phyloP scores from a whole-genome alignment of 495 filamentous ascomycete genomes.

The Letharia lupina region DNA sequence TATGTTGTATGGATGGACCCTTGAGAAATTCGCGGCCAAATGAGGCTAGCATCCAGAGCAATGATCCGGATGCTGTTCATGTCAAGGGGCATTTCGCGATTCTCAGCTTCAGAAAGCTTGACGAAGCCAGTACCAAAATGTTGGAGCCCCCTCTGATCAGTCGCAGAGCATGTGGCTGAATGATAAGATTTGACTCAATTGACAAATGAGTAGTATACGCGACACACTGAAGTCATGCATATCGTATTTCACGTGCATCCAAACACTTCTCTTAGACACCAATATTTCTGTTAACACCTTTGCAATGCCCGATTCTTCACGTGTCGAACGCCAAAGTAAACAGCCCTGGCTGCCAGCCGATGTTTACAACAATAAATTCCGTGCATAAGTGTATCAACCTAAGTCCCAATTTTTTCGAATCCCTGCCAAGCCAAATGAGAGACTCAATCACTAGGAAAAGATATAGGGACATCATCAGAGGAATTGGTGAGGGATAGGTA shows the following conservation, averaged over 20 bases:
- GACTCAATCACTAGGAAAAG: background rate
- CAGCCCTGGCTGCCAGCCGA: background rate
- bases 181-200: background rate
- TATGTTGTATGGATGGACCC: background rate
- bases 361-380: background rate
- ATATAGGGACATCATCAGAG: slow-evolving; percentile 48
- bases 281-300: background rate
- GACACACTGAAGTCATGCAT: background rate
- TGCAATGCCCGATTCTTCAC: background rate
- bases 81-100: background rate
- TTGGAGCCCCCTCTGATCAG: background rate
- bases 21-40: background rate
- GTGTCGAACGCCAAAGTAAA: background rate
- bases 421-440: background rate
- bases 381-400: background rate
- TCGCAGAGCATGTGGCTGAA: background rate
- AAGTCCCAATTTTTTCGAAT: background rate
- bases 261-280: background rate
- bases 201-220: background rate
- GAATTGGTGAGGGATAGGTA: slow-evolving; percentile 94
- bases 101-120: background rate
- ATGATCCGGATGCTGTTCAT: background rate
- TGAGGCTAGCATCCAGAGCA: background rate
- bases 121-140: background rate
- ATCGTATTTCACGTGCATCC: background rate